Base-by-base conservation (phyloP, 2,329 filamentous ascomycete species). In the Nannizziopsis barbatae region DNA sequence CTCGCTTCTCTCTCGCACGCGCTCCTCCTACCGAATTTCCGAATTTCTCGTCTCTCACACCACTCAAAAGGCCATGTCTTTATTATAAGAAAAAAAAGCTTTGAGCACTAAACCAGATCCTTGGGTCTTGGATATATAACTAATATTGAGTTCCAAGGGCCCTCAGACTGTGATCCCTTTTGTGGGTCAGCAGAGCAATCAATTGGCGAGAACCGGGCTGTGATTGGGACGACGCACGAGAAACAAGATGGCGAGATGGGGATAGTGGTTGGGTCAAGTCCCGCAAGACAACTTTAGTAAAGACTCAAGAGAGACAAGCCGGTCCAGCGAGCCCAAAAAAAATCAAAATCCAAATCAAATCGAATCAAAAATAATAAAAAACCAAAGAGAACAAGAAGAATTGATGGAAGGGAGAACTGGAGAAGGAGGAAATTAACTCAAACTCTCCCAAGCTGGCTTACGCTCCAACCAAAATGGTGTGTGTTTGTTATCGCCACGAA, bases 91-190 rank as follows among this genome's bases (percentile, higher is more conserved):
- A 27, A 27, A 46, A 40, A 40, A 46, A 46, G 44, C 11, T 46
- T 46, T 46, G 44, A 40, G 44, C 44, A 46, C 44, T 46, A 40
- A 46, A 46, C 44, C 44, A 46, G 22, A 46, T 22, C 44, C 36
- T 40, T 46, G 44, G 44, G 44, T 46, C 44, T 46, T 15, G 39
- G 11, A 15, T 33, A 46, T 40, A 32, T n/a, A n/a, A n/a, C n/a
- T n/a, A n/a, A n/a, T 30, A 46, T 46, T 32, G 44, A 46, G 44
- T 46, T 46, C 43, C 20, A 39, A 22, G 33, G 8, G 20, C 44
- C n/a, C n/a, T 32, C n/a, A 33, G 35, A 32, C n/a, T 36, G 44
- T 35, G 44, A 46, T 39, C 44, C 11, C 44, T 17, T 45, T 27
- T n/a, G 44, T 46, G 44, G 44, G 44, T 46, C 44, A 12, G 7